Evolutionary conservation across 768 basidiomycete genomes (phyloP).

Genomic region (Austroboletus festivus): DNA sequence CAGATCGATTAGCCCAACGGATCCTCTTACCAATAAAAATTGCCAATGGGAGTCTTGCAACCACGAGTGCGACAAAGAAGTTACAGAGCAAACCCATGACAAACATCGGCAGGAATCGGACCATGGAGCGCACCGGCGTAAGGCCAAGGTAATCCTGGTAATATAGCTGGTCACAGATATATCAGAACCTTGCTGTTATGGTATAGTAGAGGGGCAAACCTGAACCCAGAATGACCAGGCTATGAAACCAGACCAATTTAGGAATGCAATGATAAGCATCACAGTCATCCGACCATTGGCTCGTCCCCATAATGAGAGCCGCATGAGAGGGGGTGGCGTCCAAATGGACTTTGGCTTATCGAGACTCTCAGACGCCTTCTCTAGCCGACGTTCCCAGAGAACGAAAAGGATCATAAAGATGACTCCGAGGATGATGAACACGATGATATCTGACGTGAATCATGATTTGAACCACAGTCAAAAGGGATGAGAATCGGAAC

Average conservation of each 20-base stretch:
- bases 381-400: constrained; percentile 64
- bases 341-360: constrained; percentile 24
- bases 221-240: constrained; percentile 53
- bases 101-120: constrained; percentile 70
- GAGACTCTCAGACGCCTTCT: constrained; percentile 25
- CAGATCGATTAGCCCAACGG: too few species aligned
- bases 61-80: constrained; percentile 56
- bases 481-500: constrained; percentile 13
- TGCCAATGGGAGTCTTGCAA: constrained; percentile 53
- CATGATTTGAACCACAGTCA: constrained; percentile 25
- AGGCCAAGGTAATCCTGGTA: constrained; percentile 64
- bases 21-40: constrained; percentile 49
- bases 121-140: constrained; percentile 56
- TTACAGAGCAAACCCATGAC: constrained; percentile 64
- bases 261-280: constrained; percentile 60
- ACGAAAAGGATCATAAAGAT: constrained; percentile 55
- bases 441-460: constrained; percentile 61
- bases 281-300: constrained; percentile 59
- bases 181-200: not conserved
- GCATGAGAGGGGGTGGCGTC: constrained; percentile 63
- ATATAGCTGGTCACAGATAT: constrained; percentile 45
- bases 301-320: constrained; percentile 58
- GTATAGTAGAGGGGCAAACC: constrained; percentile 19
- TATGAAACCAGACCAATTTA: constrained; percentile 59
- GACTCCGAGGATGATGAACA: constrained; percentile 59